Evolutionary conservation across 306 rosid species (phyloP), one percentile per base, ranked within the genome.

Genomic region (Ceratonia siliqua): DNA sequence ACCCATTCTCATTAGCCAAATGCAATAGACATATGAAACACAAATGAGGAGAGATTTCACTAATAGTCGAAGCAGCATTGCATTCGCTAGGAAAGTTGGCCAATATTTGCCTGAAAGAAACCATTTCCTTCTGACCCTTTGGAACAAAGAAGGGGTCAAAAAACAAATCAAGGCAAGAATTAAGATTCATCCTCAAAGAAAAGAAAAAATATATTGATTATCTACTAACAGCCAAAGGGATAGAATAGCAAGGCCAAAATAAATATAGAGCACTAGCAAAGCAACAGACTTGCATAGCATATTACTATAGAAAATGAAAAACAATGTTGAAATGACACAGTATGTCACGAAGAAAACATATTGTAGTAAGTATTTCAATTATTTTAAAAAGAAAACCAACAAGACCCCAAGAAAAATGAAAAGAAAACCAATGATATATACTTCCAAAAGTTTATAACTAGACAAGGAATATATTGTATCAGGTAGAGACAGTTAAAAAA

Each of bases 1-100:
- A 72, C 22, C 97, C 99, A 33, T 94, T 89, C 83, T 94, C 96
- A 74, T 90, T 92, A 41, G 99, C 99, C 75, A 94, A 78, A 88
- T 94, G 97, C 77, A 94, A 75, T 20, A 92, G 78, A 89, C 97
- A 94, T 73, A 94, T 94, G 87, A 94, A 92, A 88, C 99, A 90
- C 87, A 92, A 43, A 81, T 94, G 97, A 46, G 99, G 96, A 54
- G 97, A 94, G 74, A 90, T 89, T 72, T 94, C 97, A 25, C 81
- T 68, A 36, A 83, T 75, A 21, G 84, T 86, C 76, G 81, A 81
- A 32, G 93, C 96, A 20, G 96, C 99, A 36, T 77, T 82, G 88
- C 93, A 86, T 41, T 92, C 93, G 2, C 76, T 62, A 27, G 96
- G 96, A 79, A 94, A 88, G 68, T 61, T 82, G 79, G 87, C 91